Evolutionary conservation across 1,139 yeast species (phyloP), one percentile per base, ranked within the genome.

Genomic region (Taphrina confusa): DNA sequence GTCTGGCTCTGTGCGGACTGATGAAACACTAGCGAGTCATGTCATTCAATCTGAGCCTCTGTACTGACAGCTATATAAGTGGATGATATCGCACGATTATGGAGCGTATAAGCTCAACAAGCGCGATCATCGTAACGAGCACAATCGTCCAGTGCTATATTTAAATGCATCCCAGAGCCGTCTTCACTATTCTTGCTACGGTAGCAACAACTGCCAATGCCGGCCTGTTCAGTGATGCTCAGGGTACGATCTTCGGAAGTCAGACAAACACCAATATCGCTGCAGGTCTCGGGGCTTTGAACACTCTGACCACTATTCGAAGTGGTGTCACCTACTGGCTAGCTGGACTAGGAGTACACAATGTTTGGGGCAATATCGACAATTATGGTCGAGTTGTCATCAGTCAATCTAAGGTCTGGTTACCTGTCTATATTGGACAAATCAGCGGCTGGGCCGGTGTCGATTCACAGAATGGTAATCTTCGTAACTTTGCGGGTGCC

Each of bases 401-500:
- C 46, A 39, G 46, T 37, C 56, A 50, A 28, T 23, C 56, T 5
- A 40, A 50, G 14, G 28, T 20, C 25, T 12, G n/a, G 8, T 12
- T 28, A 3, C 20, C 28, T 18, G 6, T n/a, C 34, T 36, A 20
- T 14, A 27, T 16, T 18, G 56, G 46, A 9, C 56, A 16, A 16
- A 25, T 20, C 6, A 20, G 23, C 12, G 23, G 27, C 27, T 50
- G 56, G 56, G 9, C 12, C 34, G 56, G 56, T 9, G 18, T 20
- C 36, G 31, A 37, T n/a, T 16, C 34, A 5, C 5, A 16, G 28
- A 50, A 37, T 16, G 56, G 56, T 20, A 50, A 50, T 20, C 16
- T 50, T 11, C 36, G 28, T 37, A 50, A 50, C 37, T 22, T 20
- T 27, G 46, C 45, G 11, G 56, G 56, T 22, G 56, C 56, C 14